Percentiles rank a stretch among this genome's conserved stretches.
Evolutionary conservation across 345 rosid species (phyloP).

Genomic region (Eucalyptus regnans): DNA sequence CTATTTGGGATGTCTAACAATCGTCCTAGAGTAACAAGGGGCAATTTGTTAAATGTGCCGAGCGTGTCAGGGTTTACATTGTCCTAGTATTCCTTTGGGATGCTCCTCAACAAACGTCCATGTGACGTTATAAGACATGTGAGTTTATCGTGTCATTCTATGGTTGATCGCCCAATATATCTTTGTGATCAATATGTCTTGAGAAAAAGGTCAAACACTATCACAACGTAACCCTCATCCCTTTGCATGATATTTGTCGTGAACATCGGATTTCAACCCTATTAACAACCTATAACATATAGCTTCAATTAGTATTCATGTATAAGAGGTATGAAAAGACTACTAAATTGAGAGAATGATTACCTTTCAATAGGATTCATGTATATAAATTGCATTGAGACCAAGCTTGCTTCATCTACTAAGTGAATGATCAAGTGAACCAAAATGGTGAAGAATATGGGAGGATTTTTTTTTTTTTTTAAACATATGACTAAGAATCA

Average conservation of each 20-base stretch:
- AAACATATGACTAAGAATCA: no score
- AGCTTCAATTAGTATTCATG: background rate
- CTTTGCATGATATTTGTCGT: background rate
- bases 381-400: no score
- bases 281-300: background rate
- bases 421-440: no score
- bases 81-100: background rate
- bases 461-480: no score
- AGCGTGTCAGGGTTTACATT: background rate
- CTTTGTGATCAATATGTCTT: background rate
- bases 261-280: background rate
- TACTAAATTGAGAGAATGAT: no score
- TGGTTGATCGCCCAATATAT: no score
- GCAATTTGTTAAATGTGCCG: background rate
- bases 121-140: background rate
- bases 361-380: no score
- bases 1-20: background rate
- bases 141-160: background rate
- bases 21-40: background rate
- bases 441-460: no score
- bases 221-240: background rate
- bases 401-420: no score
- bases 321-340: no score
- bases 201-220: background rate
- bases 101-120: background rate